phyloP scores from a whole-genome alignment of 441 rosid species.

The Gossypium davidsonii region DNA sequence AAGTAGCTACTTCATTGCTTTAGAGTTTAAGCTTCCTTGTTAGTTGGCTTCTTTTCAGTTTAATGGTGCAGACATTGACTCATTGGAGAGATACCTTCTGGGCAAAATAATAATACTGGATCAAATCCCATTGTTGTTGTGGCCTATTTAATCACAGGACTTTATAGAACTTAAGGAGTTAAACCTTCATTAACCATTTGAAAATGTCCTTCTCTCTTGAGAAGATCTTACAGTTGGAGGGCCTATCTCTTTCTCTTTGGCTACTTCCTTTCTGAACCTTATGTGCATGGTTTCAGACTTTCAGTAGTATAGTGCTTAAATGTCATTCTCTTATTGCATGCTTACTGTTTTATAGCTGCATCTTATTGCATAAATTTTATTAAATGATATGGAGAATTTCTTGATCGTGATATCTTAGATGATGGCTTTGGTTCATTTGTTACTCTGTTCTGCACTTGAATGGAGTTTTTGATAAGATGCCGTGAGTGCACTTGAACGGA shows the following conservation, averaged over 20 bases:
- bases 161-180: not conserved
- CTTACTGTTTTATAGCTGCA: slow-evolving; percentile 6
- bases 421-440: not conserved
- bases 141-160: not conserved
- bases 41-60: not conserved
- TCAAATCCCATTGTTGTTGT: not conserved
- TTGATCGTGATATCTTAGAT: not conserved
- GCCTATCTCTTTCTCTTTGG: not conserved
- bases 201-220: not conserved
- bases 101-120: not conserved
- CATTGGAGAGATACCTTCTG: not conserved
- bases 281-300: not conserved
- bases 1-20: not conserved
- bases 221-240: not conserved
- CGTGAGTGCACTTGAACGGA: not conserved
- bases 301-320: not conserved
- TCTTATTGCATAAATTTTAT: slow-evolving; percentile 1
- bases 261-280: not conserved
- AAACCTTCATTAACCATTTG: not conserved
- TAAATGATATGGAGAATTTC: not conserved
- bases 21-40: not conserved
- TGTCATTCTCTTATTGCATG: slow-evolving; percentile 1
- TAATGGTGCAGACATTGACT: not conserved
- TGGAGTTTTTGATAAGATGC: not conserved
- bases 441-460: not conserved